Base-by-base conservation (phyloP, 2,329 filamentous ascomycete genomes). In the Aspergillus fischeri region DNA sequence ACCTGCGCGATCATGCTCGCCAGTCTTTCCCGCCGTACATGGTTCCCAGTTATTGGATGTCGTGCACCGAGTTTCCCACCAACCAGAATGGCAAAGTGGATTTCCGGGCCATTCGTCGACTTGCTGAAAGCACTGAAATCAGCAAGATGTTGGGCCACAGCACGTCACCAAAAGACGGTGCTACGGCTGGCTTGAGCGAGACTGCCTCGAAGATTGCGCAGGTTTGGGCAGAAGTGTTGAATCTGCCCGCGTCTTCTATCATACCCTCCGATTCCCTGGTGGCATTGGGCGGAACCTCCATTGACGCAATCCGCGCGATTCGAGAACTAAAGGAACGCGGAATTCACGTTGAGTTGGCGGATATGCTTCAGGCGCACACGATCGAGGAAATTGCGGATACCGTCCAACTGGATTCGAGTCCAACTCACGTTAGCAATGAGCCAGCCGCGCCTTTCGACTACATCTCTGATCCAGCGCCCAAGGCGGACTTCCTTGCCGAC, bases 291-390 rank as follows among this genome's bases (percentile, higher is more conserved):
- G 56, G 56, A 20, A 58, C 56, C 10, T 58, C 52, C 4, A 51
- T 58, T 20, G 56, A 58, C 14, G 56, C 51, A 4, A 58, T 58
- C 35, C 32, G 45, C 9, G 56, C 35, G 9, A 51, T 54, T 35
- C 27, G 47, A 5, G 48, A 55, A 28, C 32, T 58, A 14, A 48
- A 44, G 25, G 29, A 41, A 29, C 56, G 17, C 20, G 48, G 56
- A 21, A 54, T 56, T 3, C 27, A 51, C 28, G 38, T 56, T 17
- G 54, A 56, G 21, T 44, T 56, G 49, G 50, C 28, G 9, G 49
- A 52, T 29, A 42, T 56, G 28, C 54, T 56, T 14, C 49, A 47
- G 14, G 28, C 42, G 4, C 41, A 51, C 20, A 35, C 28, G 4
- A n/a, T 56, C 11, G 49, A 49, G 45, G 54, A 56, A 7, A 20